Evolutionary conservation across 2,329 filamentous ascomycete genomes (phyloP), one percentile per base, ranked within the genome.

Genomic region (Waltergamsia citrina): DNA sequence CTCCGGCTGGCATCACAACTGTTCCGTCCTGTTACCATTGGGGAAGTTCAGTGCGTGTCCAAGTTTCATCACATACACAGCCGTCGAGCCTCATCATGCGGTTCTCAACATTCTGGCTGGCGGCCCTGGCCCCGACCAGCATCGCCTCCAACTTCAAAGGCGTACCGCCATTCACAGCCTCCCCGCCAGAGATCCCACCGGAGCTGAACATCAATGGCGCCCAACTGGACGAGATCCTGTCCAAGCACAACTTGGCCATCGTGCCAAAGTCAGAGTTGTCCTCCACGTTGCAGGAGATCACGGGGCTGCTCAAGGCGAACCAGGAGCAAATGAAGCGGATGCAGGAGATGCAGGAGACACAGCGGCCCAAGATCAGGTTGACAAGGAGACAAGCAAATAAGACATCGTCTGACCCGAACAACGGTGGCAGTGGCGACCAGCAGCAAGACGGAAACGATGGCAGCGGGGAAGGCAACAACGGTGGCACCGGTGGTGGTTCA

Each of bases 231-330:
- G 58, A 57, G 29, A 43, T 60, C 29, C 45, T 66, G 26, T 56
- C 55, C 28, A 65, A 54, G 44, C 60, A 65, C 43, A 62, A 64
- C 34, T 48, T 65, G 21, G 62, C 57, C 19, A 45, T 65, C 32
- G 62, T 65, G 7, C 62, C 62, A 22, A 52, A 59, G n/a, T 61
- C 58, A 29, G 60, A 65, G 35, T 56, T 65, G 35, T 62, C 61
- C n/a, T 61, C 65, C 27, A 60, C 56, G 2, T 39, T 65, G 12
- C 56, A 54, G 6, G 60, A 65, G 43, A 53, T 65, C 35, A 65
- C 57, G 26, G 44, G 44, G 6, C 47, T 65, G 15, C 57, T 65
- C 20, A 54, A 52, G 43, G 55, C 49, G 30, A 54, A 41, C 16
- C 34, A 39, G 12, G 20, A 23, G 16, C 24, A 32, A 23, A 22